These are phyloP conservation scores for Aspergillus eucalypticola DNA, from an alignment of 2,329 filamentous ascomycete genomes.

Conservation along the genomic window DNA sequence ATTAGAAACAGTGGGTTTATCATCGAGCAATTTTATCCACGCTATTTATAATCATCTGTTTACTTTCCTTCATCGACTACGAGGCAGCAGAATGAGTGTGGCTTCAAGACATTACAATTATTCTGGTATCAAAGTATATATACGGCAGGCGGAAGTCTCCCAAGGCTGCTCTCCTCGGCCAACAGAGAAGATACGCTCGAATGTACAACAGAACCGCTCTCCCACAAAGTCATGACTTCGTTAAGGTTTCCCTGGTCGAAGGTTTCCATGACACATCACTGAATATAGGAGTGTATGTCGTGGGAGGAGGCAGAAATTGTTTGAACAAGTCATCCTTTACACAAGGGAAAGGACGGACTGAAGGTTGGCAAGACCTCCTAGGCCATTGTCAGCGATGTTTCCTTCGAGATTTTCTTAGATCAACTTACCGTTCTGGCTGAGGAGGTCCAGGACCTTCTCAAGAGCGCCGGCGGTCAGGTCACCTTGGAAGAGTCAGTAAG, in stretches of 20 bases:
- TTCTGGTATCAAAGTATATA: constrained; percentile 3
- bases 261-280: constrained; percentile 8
- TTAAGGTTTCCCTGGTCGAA: constrained; percentile 3
- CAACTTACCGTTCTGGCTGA: constrained; percentile 15
- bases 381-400: constrained; percentile 1
- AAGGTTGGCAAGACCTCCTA: constrained; percentile 12
- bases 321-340: not conserved
- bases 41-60: too few relatives aligned
- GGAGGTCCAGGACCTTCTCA: constrained; percentile 13
- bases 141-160: not conserved
- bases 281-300: not conserved
- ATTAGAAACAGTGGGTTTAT: too few relatives aligned
- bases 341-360: constrained; percentile 7
- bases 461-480: constrained; percentile 16
- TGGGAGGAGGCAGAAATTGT: not conserved
- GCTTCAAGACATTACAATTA: constrained; percentile 2
- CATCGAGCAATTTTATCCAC: too few relatives aligned
- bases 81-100: not conserved
- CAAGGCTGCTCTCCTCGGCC: constrained; percentile 2
- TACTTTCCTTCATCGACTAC: too few relatives aligned
- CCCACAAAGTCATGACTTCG: constrained; percentile 12
- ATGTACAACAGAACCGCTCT: constrained; percentile 6
- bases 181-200: constrained; percentile 3
- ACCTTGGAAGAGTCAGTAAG: constrained; percentile 8
- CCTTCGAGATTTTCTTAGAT: not conserved